phyloP scores from a whole-genome alignment of 331 rosid genomes.

The Malus hybrid region DNA sequence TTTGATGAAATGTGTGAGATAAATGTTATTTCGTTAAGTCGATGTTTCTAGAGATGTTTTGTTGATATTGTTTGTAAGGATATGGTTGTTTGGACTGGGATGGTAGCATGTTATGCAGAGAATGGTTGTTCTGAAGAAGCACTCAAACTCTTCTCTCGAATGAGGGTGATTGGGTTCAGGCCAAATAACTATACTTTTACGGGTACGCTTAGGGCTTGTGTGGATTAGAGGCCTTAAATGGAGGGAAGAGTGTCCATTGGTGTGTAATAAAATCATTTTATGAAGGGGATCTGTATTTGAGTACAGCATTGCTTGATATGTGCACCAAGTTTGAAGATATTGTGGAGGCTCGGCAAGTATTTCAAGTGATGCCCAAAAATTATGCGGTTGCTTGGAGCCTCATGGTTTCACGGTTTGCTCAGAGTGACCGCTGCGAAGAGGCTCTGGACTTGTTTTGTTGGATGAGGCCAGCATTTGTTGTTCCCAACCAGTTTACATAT shows the following conservation, averaged over 20 bases:
- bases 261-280: conserved; percentile 27
- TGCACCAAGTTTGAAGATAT: conserved; percentile 25
- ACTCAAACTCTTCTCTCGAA: conserved; percentile 21
- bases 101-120: conserved; percentile 36
- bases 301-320: conserved; percentile 40
- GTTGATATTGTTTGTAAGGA: conserved; percentile 32
- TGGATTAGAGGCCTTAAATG: conserved; percentile 22
- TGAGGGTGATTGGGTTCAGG: conserved; percentile 33
- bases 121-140: conserved; percentile 35
- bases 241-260: conserved; percentile 33
- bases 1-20: conserved; percentile 34
- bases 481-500: conserved; percentile 38
- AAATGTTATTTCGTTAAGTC: conserved; percentile 23
- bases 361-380: conserved; percentile 33
- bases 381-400: conserved; percentile 50
- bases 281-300: conserved; percentile 33
- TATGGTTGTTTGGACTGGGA: conserved; percentile 52
- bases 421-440: conserved; percentile 32
- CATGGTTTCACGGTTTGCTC: conserved; percentile 43
- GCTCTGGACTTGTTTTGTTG: conserved; percentile 35
- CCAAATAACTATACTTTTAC: conserved; percentile 45
- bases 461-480: conserved; percentile 39
- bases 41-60: conserved; percentile 27
- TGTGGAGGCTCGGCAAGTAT: conserved; percentile 24
- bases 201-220: conserved; percentile 37